Percentiles rank a stretch among this genome's conserved stretches.
These are phyloP conservation scores for Austropuccinia psidii DNA, from an alignment of 1,284 basidiomycete species.

Conservation along the genomic window DNA sequence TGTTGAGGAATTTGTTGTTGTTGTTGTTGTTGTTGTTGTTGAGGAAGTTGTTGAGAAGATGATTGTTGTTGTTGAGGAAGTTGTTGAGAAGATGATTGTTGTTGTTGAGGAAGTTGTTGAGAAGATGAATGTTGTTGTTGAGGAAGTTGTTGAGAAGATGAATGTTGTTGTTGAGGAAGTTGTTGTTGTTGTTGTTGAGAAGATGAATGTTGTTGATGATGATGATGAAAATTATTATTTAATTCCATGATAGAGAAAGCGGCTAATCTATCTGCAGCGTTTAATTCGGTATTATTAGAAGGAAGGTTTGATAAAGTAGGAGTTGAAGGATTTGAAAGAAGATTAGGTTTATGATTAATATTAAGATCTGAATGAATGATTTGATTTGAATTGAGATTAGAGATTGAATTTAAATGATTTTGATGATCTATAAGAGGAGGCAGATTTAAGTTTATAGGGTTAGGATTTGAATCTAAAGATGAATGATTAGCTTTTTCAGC, in stretches of 20 bases:
- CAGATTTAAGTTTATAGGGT: no score
- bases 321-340: no score
- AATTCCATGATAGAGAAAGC: slow-evolving; percentile 34
- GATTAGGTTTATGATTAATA: no score
- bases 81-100: neutral
- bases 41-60: no score
- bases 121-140: neutral
- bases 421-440: neutral
- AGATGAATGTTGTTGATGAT: neutral
- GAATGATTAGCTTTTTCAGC: slow-evolving; percentile 1
- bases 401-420: neutral
- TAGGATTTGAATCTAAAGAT: neutral
- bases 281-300: neutral
- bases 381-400: neutral
- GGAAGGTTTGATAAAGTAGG: neutral
- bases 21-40: neutral
- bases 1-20: neutral
- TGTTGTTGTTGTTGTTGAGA: slow-evolving; percentile 1
- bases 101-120: neutral
- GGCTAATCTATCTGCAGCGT: slow-evolving; percentile 16
- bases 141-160: slow-evolving; percentile 1
- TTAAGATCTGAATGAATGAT: neutral
- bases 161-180: neutral
- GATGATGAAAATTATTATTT: slow-evolving; percentile 11
- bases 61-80: neutral